Evolutionary conservation across 441 rosid genomes (phyloP), one percentile per base, ranked within the genome.

Genomic region (Omphalea diandra): DNA sequence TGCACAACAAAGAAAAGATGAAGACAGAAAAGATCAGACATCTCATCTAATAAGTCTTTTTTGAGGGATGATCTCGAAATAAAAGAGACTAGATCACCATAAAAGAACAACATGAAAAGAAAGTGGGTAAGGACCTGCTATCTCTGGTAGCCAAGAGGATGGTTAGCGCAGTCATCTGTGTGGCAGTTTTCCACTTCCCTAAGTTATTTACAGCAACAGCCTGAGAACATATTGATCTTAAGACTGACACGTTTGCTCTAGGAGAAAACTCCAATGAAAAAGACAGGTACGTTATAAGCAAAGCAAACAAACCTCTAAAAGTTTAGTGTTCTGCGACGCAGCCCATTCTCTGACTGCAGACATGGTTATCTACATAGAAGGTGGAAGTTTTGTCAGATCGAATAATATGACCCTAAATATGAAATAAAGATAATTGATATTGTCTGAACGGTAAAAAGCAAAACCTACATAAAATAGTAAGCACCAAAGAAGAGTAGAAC

Each of bases 291-390:
- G 43, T 72, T 55, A 68, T 27, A 32, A 27, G 38, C 22, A 8
- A n/a, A 59, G 52, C 61, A 67, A 66, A 68, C 79, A 69, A 73
- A 92, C 98, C 97, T 90, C 87, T 56, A 85, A 73, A 74, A 94
- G 97, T 78, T 82, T 84, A 58, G 79, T 69, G 67, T 88, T 83
- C 79, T 89, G 97, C 55, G 98, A 94, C 69, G 98, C 98, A 73
- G 98, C 97, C 99, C 99, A 92, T 82, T 92, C 98, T 78, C 97
- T 87, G 55, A 92, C 96, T 0, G 99, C 99, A 27, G 98, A 90
- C 99, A 94, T 92, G 10, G 99, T 92, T 79, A 94, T 94, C 99
- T 94, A 79, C 68, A 74, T 67, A 80, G 2, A 66, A 77, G 56
- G 44, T 18, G 50, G 57, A 70, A 58, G 63, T 2, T 63, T 67